A percentile compares a stretch with the other conserved stretches of the same genome.
Evolutionary conservation across 2,329 filamentous ascomycete genomes (phyloP).

Genomic region (Cryphonectria nitschkei): DNA sequence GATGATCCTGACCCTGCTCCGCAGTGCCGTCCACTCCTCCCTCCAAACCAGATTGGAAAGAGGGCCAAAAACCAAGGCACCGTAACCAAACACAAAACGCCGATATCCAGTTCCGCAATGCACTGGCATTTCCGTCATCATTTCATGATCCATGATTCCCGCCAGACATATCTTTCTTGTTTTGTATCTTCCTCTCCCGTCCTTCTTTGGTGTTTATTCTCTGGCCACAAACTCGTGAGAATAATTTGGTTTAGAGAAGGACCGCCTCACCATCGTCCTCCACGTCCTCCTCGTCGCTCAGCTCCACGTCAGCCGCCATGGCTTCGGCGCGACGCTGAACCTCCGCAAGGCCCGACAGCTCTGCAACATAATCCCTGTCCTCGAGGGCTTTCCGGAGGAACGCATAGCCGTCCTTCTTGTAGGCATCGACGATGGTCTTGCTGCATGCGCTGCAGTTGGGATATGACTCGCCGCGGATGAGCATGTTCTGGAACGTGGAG

Average conservation of each 20-base stretch:
- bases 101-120: conserved; percentile 3
- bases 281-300: conserved; percentile 56
- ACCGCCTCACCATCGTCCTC: conserved; percentile 60
- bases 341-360: conserved; percentile 74
- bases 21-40: not conserved
- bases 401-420: conserved; percentile 70
- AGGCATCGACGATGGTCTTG: conserved; percentile 68
- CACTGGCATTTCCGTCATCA: conserved; percentile 6
- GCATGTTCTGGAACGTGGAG: conserved; percentile 72
- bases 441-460: conserved; percentile 83
- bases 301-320: conserved; percentile 59
- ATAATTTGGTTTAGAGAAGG: conserved; percentile 40
- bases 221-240: not conserved
- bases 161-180: not conserved
- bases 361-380: conserved; percentile 77
- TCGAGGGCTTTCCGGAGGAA: conserved; percentile 77
- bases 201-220: not conserved
- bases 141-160: not conserved
- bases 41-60: not conserved
- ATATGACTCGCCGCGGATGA: conserved; percentile 75
- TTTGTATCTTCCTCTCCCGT: not conserved
- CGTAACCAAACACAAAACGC: not conserved
- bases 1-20: not conserved
- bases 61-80: not conserved
- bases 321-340: conserved; percentile 65